phyloP scores from a whole-genome alignment of 2,329 filamentous ascomycete genomes.

The Talaromyces sp. region DNA sequence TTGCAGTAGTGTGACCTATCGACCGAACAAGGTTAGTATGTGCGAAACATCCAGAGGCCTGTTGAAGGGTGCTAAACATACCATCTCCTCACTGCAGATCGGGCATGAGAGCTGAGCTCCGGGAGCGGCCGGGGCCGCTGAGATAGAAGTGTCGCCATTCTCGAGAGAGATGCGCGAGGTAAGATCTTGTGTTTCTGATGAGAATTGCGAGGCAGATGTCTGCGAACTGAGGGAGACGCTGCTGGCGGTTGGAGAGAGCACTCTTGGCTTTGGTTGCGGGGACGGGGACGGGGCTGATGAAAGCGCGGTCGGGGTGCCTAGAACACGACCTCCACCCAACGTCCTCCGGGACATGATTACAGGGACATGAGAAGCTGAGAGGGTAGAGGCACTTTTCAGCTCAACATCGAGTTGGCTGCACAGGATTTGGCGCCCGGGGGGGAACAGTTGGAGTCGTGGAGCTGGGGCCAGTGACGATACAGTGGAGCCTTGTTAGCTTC shows the following conservation, averaged over 20 bases:
- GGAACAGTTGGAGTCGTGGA: slow-evolving; percentile 10
- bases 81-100: slow-evolving; percentile 99
- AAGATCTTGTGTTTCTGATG: slow-evolving; percentile 75
- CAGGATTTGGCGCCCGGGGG: slow-evolving; percentile 15
- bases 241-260: slow-evolving; percentile 68
- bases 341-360: slow-evolving; percentile 77
- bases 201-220: slow-evolving; percentile 70
- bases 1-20: slow-evolving; percentile 83
- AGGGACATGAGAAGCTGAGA: slow-evolving; percentile 36
- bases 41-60: neutral
- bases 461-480: slow-evolving; percentile 20
- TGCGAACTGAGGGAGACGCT: slow-evolving; percentile 77
- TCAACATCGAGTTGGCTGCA: slow-evolving; percentile 23
- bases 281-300: slow-evolving; percentile 58
- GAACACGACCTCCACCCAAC: slow-evolving; percentile 87
- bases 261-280: slow-evolving; percentile 44
- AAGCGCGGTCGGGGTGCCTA: slow-evolving; percentile 83
- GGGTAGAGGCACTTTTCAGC: slow-evolving; percentile 16
- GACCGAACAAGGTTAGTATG: neutral
- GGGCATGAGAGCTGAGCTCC: slow-evolving; percentile 80
- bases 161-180: slow-evolving; percentile 77
- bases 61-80: slow-evolving; percentile 43
- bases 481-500: slow-evolving; percentile 19
- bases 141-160: slow-evolving; percentile 56
- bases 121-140: slow-evolving; percentile 55